phyloP scores from a whole-genome alignment of 441 rosid species.

The Adansonia madagascariensis region DNA sequence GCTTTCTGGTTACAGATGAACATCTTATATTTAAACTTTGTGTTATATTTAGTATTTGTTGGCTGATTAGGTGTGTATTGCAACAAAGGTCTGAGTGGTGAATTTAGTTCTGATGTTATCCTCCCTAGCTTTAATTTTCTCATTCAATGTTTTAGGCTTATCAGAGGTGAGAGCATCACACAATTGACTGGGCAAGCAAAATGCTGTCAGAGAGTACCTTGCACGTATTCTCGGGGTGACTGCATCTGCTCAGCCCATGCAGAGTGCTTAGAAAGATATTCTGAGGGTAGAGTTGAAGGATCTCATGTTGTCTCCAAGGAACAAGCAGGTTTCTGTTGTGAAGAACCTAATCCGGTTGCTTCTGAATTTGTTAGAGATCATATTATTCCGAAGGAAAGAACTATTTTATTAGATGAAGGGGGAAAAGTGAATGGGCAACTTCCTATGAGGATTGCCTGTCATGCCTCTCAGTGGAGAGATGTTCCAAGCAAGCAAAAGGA shows the following conservation, averaged over 20 bases:
- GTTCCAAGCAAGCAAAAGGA: constrained; percentile 43
- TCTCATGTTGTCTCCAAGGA: constrained; percentile 27
- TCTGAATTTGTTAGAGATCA: constrained; percentile 36
- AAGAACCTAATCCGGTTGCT: constrained; percentile 32
- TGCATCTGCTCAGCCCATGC: constrained; percentile 36
- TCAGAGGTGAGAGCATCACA: constrained; percentile 33
- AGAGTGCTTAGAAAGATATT: constrained; percentile 35
- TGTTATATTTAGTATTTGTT: background rate
- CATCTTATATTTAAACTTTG: background rate
- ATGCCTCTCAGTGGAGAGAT: constrained; percentile 49
- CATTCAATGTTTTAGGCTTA: constrained; percentile 37
- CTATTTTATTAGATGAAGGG: constrained; percentile 29
- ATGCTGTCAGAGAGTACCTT: constrained; percentile 39
- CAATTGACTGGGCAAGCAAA: constrained; percentile 35
- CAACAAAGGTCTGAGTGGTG: background rate
- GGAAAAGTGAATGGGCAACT: constrained; percentile 25
- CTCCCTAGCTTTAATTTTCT: constrained; percentile 9
- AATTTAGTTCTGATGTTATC: constrained; percentile 3
- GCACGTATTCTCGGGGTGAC: constrained; percentile 30
- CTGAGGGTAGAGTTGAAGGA: constrained; percentile 32
- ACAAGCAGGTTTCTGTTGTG: constrained; percentile 24
- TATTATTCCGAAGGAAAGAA: constrained; percentile 28
- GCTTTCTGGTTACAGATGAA: background rate
- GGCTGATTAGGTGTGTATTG: constrained; percentile 7
- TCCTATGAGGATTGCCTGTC: constrained; percentile 29